Conservation (phyloP, 73 alveolate genomes). For the Symbiodinium pilosum region DNA sequence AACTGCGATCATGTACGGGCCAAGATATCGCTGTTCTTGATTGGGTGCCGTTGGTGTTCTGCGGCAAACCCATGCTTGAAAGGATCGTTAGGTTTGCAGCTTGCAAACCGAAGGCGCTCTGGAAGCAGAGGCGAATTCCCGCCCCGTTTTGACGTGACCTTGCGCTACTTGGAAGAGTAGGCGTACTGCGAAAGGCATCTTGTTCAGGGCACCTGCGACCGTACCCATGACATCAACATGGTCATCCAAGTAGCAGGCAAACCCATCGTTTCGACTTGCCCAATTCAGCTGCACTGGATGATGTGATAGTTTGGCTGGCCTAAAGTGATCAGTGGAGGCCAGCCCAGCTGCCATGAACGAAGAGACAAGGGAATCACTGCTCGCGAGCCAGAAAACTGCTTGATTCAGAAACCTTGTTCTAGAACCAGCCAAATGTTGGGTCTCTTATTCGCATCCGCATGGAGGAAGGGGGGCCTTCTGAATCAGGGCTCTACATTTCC, state of each 20-base stretch:
- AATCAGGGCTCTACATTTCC: too few relatives aligned
- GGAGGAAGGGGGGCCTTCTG: too few relatives aligned
- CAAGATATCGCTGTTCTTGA: neutral
- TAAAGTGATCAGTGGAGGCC: neutral
- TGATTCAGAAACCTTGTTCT: neutral
- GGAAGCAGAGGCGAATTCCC: neutral
- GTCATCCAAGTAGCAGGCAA: neutral
- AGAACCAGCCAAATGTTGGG: too few relatives aligned
- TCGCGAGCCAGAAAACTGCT: neutral
- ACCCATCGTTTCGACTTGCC: slow-evolving; percentile 11
- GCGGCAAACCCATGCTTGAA: neutral
- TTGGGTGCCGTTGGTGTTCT: neutral
- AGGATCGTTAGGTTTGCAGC: neutral
- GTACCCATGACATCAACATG: too few relatives aligned
- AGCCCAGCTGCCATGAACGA: neutral
- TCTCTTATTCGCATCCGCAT: too few relatives aligned
- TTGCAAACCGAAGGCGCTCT: neutral
- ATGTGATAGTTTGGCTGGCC: neutral
- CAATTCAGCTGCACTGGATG: neutral
- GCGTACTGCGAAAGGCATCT: too few relatives aligned
- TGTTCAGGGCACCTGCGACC: too few relatives aligned
- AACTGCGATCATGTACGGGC: neutral
- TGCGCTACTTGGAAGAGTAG: too few relatives aligned
- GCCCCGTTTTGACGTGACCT: neutral
- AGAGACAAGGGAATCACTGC: neutral